Percentiles rank a stretch among this genome's conserved stretches.
These are phyloP conservation scores for Plasmodium berghei DNA, from an alignment of 169 alveolate species.

Conservation along the genomic window DNA sequence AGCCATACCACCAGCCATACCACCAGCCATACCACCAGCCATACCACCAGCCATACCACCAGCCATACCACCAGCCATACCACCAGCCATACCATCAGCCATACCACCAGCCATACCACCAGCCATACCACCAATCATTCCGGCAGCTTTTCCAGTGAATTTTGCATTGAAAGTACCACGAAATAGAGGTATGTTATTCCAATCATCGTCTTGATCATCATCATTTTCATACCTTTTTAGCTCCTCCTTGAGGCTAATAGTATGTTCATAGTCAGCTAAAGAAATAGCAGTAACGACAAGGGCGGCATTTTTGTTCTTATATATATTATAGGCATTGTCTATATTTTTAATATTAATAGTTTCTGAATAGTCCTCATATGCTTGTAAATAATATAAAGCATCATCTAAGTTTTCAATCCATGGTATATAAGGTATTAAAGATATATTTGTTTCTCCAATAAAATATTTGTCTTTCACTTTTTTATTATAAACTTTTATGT, in stretches of 20 bases:
- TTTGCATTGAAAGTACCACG: neutral
- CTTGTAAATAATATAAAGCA: slow-evolving; percentile 81
- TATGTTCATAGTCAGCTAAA: slow-evolving; percentile 45
- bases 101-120: neutral
- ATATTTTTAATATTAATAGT: slow-evolving; percentile 80
- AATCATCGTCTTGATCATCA: slow-evolving; percentile 17
- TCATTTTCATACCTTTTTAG: slow-evolving; percentile 21
- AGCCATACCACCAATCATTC: neutral
- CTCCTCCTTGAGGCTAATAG: slow-evolving; percentile 52
- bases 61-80: neutral
- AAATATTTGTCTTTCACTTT: slow-evolving; percentile 81
- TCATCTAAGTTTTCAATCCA: slow-evolving; percentile 85
- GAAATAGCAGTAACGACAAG: slow-evolving; percentile 65
- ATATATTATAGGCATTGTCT: slow-evolving; percentile 72
- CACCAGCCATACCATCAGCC: neutral
- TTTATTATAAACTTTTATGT: slow-evolving; percentile 85
- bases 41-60: neutral
- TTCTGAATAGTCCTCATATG: slow-evolving; percentile 86
- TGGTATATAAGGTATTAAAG: slow-evolving; percentile 86
- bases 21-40: neutral
- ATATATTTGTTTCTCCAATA: slow-evolving; percentile 84
- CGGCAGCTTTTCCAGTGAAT: neutral
- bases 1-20: neutral
- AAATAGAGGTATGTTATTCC: slow-evolving; percentile 49
- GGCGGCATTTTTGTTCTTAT: slow-evolving; percentile 71